Base-by-base conservation (phyloP, 106 monocot species). In the Posidonia australis region DNA sequence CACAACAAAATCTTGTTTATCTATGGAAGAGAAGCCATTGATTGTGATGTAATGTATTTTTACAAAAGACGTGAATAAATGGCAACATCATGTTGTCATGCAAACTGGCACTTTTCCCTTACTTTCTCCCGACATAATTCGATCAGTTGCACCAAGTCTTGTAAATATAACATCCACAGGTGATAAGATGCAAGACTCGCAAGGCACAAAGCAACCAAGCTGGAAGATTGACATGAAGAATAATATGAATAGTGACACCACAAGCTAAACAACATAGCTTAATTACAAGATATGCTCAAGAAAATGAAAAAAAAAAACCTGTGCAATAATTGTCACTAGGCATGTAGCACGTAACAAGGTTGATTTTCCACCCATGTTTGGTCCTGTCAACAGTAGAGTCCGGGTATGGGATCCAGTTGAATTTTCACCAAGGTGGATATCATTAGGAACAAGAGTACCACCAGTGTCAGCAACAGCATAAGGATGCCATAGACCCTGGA, bases 301-400 rank as follows among this genome's bases (percentile, higher is more conserved):
- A 9, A 41, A 61, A 42, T 32, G 19, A 46, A 23, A 20, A 22
- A 44, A 10, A 74, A 32, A 47, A 54, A 96, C 96, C 96, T 96
- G 96, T 17, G 96, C 96, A 21, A 90, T 65, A 67, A 96, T 77
- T n/a, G 87, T 84, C 52, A 80, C 77, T 56, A 96, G 70, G 72
- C 96, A 96, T 30, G 96, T 84, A 45, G 96, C 96, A 51, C 96
- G 87, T 60, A 96, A 58, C 42, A 96, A 72, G 20, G 96, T 96
- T 51, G 96, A 96, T 69, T 96, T 96, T 47, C 96, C 96, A 57
- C 96, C 96, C 96, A 96, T 96, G 68, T 96, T 96, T 67, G 96
- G 96, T 68, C 96, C 96, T 51, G 96, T 96, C 82, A 96, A 47
- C 60, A 96, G 56, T 70, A 96, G 54, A 36, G 94, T 74, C 46